Conservation (phyloP, 2,329 filamentous ascomycete species). For the Fusarium staphyleae region DNA sequence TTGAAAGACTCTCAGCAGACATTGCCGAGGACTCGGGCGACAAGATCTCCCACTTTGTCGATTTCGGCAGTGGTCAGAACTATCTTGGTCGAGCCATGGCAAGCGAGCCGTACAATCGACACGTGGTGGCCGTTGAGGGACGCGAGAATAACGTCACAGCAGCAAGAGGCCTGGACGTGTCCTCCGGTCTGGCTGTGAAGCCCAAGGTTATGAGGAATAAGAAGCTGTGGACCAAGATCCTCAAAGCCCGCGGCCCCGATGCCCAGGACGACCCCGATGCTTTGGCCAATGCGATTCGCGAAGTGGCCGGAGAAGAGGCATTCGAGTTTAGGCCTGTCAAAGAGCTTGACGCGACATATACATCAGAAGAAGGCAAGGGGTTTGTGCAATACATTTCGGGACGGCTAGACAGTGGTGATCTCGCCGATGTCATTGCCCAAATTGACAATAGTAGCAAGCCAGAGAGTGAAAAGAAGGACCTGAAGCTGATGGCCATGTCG, state of each 20-base stretch:
- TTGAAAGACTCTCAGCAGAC: constrained; percentile 66
- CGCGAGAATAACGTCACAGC: constrained; percentile 85
- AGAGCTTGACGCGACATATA: constrained; percentile 59
- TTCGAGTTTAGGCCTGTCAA: constrained; percentile 57
- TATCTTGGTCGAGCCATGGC: constrained; percentile 91
- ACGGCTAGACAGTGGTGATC: constrained; percentile 74
- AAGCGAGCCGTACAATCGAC: constrained; percentile 81
- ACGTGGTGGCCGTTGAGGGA: constrained; percentile 91
- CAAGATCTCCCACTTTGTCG: constrained; percentile 84
- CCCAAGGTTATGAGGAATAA: constrained; percentile 81
- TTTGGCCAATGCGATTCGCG: constrained; percentile 44
- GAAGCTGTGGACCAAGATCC: constrained; percentile 71
- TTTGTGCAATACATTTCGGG: constrained; percentile 81
- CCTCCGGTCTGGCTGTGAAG: constrained; percentile 77
- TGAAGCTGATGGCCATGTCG: constrained; percentile 83
- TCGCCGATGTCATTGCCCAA: constrained; percentile 70
- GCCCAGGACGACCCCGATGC: constrained; percentile 51
- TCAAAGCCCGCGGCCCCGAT: constrained; percentile 48
- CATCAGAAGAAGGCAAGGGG: constrained; percentile 67
- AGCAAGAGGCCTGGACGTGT: constrained; percentile 83
- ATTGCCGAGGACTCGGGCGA: constrained; percentile 65
- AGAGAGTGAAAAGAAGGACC: constrained; percentile 45
- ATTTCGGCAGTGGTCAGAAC: constrained; percentile 96
- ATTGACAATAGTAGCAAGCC: constrained; percentile 51
- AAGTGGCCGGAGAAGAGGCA: constrained; percentile 46